Evolutionary conservation across 208 protist species (phyloP), one percentile per base, ranked within the genome.

Genomic region (Phytomonas francai): DNA sequence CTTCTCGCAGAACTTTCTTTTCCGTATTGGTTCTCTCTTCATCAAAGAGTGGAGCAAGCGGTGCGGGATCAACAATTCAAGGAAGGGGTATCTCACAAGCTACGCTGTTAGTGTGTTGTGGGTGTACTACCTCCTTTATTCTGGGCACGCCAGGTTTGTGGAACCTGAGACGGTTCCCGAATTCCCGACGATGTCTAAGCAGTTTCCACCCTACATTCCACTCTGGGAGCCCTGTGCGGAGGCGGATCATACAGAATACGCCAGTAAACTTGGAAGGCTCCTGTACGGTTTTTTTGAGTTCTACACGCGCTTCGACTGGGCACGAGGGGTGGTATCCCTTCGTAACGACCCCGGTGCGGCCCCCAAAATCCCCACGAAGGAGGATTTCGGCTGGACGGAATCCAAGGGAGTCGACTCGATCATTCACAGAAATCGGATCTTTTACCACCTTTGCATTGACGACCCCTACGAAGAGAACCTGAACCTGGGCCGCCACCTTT

Each of bases 31-130:
- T 34, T 77, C 75, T 58, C 67, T 85, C 5, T 88, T 94, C 60
- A 60, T 92, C 19, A 94, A 94, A 70, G 71, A 62, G 49, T 96
- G 91, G 88, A 91, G 83, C 69, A 94, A 96, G 68, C 28, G 68
- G 31, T 71, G 71, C 33, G 84, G 87, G 0, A 73, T 96, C 22
- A 93, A 92, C 77, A 87, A 94, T 78, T 81, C 86, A 12, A 58
- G 75, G 6, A 33, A 68, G 25, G 91, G 91, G 45, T 94, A 79
- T 69, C 74, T 96, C 27, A 93, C 88, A 1, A 87, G 82, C 3
- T 96, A 96, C 64, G 84, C 87, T 7, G 32, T 94, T 25, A 88
- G 59, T 16, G 70, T 88, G 33, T 51, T 96, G 65, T 94, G 88
- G 84, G 70, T 94, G 7, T 80, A 87, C 72, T 96, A 80, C 49